Base-by-base conservation (phyloP, 495 filamentous ascomycete genomes). In the Echria macrotheca region DNA sequence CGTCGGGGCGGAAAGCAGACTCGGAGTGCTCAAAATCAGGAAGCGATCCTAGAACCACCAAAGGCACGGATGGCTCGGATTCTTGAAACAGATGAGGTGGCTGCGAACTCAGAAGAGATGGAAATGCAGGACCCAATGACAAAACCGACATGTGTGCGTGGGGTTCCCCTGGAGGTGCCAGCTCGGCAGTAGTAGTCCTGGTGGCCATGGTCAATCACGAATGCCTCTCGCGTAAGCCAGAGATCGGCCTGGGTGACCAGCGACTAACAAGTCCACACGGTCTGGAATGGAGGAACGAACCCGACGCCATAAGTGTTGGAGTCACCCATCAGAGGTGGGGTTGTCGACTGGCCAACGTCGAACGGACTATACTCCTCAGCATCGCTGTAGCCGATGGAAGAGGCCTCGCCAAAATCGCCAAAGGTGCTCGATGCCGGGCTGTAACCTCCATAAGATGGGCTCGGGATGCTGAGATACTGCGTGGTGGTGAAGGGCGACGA, bases 401-500 rank as follows among this genome's bases (percentile, higher is more conserved):
- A 61, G 10, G 69, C 68, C 23, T 74, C 71, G 24, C 71, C 70
- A 49, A 71, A 78, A 44, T 74, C 74, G 17, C 74, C 76, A 58
- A 72, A 78, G 21, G 69, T 73, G 47, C 76, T 79, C 40, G 74
- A 73, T 15, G 75, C 71, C 48, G 77, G 77, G 50, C 75, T 79
- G 52, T 78, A 78, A 2, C 61, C 67, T 43, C 70, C 75, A 49
- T 73, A 76, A 9, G 70, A 75, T 5, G 75, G 76, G 35, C 75
- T 78, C 14, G 77, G 76, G 45, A 79, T 74, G 56, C 63, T 70
- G n/a, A 79, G 74, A 54, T 78, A 80, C 53, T 75, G 71, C 48
- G 69, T 66, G 54, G 64, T 60, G 39, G 60, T 52, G 46, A 64
- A 76, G 5, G 73, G 72, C 25, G 75, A 75, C 36, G 74, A 71